phyloP scores from a whole-genome alignment of 345 rosid genomes.

The Hibiscus mutabilis region DNA sequence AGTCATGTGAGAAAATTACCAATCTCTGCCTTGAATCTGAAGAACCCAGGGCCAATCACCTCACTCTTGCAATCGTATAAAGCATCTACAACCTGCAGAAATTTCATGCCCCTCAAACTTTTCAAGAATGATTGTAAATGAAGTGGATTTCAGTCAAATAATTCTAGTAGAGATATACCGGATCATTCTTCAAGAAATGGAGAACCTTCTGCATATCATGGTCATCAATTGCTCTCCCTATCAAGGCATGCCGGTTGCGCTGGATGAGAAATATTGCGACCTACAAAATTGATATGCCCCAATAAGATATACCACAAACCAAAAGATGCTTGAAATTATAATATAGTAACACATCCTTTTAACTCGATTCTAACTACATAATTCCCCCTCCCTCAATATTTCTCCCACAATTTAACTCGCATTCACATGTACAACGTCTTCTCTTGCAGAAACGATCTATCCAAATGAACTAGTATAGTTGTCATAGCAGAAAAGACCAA shows the following conservation, averaged over 20 bases:
- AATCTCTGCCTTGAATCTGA: slow-evolving; percentile 96
- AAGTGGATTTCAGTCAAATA: not conserved
- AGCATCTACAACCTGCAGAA: slow-evolving; percentile 79
- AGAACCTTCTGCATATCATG: slow-evolving; percentile 93
- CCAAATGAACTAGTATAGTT: not conserved
- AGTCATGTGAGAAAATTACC: slow-evolving; percentile 37
- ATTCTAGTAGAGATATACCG: slow-evolving; percentile 41
- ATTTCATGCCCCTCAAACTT: slow-evolving; percentile 3
- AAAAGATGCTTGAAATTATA: not conserved
- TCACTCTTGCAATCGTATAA: slow-evolving; percentile 97
- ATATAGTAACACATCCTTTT: not conserved
- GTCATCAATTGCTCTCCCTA: slow-evolving; percentile 97
- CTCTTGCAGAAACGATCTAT: too few species aligned
- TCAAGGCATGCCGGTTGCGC: slow-evolving; percentile 93
- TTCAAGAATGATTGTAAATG: not conserved
- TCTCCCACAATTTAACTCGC: not conserved
- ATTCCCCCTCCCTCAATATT: not conserved
- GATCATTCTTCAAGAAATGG: slow-evolving; percentile 63
- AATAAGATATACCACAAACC: not conserved
- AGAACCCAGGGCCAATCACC: slow-evolving; percentile 99
- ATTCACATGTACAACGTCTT: not conserved
- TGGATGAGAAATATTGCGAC: slow-evolving; percentile 98
- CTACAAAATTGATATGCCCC: slow-evolving; percentile 26
- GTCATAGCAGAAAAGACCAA: not conserved
- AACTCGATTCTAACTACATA: not conserved